These are phyloP conservation scores for Simplicillium sp. DNA, from an alignment of 2,329 filamentous ascomycete species.

Conservation along the genomic window DNA sequence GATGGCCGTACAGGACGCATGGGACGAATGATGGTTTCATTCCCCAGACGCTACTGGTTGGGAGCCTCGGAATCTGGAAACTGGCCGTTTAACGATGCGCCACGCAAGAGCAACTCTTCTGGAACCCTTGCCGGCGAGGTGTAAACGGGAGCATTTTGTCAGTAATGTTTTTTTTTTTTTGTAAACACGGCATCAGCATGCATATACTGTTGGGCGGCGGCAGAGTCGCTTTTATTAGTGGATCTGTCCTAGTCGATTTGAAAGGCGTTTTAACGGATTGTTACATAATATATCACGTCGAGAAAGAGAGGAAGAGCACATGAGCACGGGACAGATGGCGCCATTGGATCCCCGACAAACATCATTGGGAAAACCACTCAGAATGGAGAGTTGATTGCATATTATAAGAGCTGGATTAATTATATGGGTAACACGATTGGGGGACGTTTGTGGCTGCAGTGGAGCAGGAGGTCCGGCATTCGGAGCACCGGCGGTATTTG, in stretches of 20 bases:
- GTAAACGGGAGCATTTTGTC: constrained; percentile 6
- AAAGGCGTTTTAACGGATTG: not conserved
- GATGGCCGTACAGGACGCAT: constrained; percentile 70
- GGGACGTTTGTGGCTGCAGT: constrained; percentile 16
- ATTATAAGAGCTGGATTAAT: not conserved
- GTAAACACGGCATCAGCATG: not conserved
- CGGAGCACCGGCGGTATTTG: too few relatives aligned
- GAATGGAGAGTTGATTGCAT: constrained; percentile 1
- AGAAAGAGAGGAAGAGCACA: not conserved
- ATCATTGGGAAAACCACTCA: not conserved
- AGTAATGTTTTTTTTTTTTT: not conserved
- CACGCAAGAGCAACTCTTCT: constrained; percentile 43
- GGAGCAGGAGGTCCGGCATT: too few relatives aligned
- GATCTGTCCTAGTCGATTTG: too few relatives aligned
- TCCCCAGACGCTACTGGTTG: constrained; percentile 74
- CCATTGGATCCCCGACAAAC: constrained; percentile 5
- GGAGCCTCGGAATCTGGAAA: constrained; percentile 56
- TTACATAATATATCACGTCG: not conserved
- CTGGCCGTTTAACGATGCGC: constrained; percentile 54
- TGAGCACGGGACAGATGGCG: constrained; percentile 6
- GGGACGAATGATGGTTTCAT: constrained; percentile 67
- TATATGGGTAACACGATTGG: constrained; percentile 5
- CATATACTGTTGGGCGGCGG: not conserved
- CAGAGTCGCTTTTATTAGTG: too few relatives aligned
- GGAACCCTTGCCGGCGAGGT: constrained; percentile 23